Percentiles rank a stretch among this genome's conserved stretches.
These are phyloP conservation scores for Russula griseocarnosa DNA, from an alignment of 768 basidiomycete genomes.

Conservation along the genomic window DNA sequence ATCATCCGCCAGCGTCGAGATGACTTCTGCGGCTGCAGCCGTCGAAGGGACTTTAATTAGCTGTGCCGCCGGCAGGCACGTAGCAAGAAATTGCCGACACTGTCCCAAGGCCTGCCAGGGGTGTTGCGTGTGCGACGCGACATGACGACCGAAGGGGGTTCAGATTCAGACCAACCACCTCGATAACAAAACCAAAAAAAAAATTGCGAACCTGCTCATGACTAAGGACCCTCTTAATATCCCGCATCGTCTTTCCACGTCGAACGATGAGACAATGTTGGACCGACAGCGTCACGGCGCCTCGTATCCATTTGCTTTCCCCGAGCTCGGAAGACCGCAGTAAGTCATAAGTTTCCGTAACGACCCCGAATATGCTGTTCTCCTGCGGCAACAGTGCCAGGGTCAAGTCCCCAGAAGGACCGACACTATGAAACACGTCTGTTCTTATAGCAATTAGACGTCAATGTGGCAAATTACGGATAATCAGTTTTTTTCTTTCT, in stretches of 20 bases:
- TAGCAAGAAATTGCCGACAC: conserved; percentile 58
- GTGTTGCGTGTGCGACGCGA: background rate
- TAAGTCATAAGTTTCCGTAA: conserved; percentile 69
- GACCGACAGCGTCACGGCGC: conserved; percentile 55
- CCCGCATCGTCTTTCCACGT: conserved; percentile 49
- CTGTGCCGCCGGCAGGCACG: conserved; percentile 49
- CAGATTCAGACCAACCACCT: too few relatives aligned
- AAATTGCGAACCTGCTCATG: conserved; percentile 64
- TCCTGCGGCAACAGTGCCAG: conserved; percentile 76
- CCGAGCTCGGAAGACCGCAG: conserved; percentile 45
- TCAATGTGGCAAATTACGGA: background rate
- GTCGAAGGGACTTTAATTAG: conserved; percentile 65
- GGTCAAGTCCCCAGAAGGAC: conserved; percentile 35
- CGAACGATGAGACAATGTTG: conserved; percentile 68
- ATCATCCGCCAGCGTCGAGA: conserved; percentile 42
- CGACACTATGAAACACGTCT: conserved; percentile 61
- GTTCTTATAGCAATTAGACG: background rate
- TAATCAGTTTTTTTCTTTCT: background rate
- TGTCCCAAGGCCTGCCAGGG: conserved; percentile 66
- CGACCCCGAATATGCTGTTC: conserved; percentile 70
- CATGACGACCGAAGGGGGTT: background rate
- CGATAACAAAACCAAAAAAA: background rate
- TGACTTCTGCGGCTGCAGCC: conserved; percentile 58
- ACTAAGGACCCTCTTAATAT: conserved; percentile 61
- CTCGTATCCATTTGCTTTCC: conserved; percentile 50